Evolutionary conservation across 371 early-diverging fungal species (phyloP), one percentile per base, ranked within the genome.

Genomic region (Chytridium lagenaria): DNA sequence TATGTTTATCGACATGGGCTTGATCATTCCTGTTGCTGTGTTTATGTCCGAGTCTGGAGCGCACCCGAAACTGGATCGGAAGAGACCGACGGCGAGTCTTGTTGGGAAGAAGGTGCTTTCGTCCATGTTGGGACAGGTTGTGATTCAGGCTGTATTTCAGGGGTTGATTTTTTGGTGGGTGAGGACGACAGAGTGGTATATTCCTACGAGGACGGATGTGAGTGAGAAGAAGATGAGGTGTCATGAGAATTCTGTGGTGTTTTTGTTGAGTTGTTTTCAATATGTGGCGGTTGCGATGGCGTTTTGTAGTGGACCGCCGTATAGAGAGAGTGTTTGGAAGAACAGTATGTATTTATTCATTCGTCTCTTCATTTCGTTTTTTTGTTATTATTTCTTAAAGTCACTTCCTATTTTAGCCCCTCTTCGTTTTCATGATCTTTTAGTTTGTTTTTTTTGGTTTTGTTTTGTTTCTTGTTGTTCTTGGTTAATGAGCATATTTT

Each of bases 251-350:
- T 93, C 96, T 2, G 90, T 87, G 1, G 84, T 99, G 63, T 99
- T 98, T 79, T 73, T 95, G 68, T 51, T 94, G 3, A 93, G 95
- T 22, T 91, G 92, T 67, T 99, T 90, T 80, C 97, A 96, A 83
- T 99, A 99, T 81, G 85, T 98, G 30, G 80, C 91, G 7, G 88
- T 93, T 19, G 98, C 95, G 0, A 84, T 92, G 33, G 94, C 96
- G 26, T 96, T 96, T 74, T 95, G 93, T 81, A 93, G 93, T 1
- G 99, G 99, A 0, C 94, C 94, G 28, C 99, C 98, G 0, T 98
- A 95, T 73, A 89, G 98, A 49, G 87, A 92, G 78, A 83, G 92
- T 0, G 83, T 94, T 61, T 85, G 87, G 77, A 90, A 87, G 33
- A 99, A 97, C 82, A 83, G 92, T 89, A 83, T 71, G 81, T 67